phyloP scores from a whole-genome alignment of 2,329 filamentous ascomycete species.

The Neurospora sp. region DNA sequence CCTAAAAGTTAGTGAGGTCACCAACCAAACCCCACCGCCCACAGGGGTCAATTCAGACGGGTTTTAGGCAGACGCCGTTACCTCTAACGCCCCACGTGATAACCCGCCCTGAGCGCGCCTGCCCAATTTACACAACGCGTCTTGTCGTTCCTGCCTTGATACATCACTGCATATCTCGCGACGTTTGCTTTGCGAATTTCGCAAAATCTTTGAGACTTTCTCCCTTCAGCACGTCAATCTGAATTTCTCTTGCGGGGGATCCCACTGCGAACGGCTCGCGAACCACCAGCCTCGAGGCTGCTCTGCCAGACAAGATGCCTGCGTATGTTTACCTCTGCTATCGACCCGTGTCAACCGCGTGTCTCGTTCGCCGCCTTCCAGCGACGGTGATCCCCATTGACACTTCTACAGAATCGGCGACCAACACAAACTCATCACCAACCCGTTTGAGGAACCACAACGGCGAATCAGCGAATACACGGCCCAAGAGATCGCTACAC shows the following conservation, averaged over 20 bases:
- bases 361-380: neutral
- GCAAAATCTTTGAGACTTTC: neutral
- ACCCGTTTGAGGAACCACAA: constrained; percentile 70
- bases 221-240: neutral
- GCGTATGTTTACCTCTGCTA: constrained; percentile 14
- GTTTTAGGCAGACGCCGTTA: neutral
- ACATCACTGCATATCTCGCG: neutral
- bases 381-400: neutral
- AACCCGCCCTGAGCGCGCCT: neutral
- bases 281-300: neutral
- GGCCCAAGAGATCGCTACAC: constrained; percentile 77
- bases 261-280: neutral
- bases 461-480: constrained; percentile 70
- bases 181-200: neutral
- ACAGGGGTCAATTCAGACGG: neutral
- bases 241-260: neutral
- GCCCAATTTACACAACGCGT: neutral
- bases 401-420: constrained; percentile 49
- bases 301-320: constrained; percentile 13
- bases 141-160: neutral
- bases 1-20: neutral
- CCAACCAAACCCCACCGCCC: neutral
- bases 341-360: neutral
- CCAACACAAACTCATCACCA: constrained; percentile 54
- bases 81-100: neutral